phyloP scores from a whole-genome alignment of 495 filamentous ascomycete genomes.

The Xylaria flabelliformis region DNA sequence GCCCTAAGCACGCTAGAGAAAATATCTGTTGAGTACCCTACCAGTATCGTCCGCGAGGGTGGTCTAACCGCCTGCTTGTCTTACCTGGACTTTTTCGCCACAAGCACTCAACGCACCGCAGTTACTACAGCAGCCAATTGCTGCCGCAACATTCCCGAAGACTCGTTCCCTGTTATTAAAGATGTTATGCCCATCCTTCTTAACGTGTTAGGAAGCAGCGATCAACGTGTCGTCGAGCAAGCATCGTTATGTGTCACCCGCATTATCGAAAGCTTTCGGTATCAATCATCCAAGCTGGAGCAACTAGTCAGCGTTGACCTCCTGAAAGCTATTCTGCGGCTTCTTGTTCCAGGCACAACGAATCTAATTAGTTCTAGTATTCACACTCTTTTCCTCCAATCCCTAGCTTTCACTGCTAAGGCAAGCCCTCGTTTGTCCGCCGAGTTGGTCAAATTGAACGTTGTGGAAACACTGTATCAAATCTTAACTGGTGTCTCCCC shows the following conservation, averaged over 20 bases:
- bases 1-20: slow-evolving; percentile 95
- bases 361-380: slow-evolving; percentile 95
- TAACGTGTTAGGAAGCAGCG: slow-evolving; percentile 86
- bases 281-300: slow-evolving; percentile 85
- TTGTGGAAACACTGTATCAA: slow-evolving; percentile 97
- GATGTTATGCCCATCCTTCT: slow-evolving; percentile 96
- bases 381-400: slow-evolving; percentile 94
- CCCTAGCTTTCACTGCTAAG: slow-evolving; percentile 84
- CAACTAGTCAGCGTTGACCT: slow-evolving; percentile 87
- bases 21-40: slow-evolving; percentile 95
- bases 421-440: slow-evolving; percentile 87
- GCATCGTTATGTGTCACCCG: slow-evolving; percentile 95
- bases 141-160: slow-evolving; percentile 93
- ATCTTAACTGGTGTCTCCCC: slow-evolving; percentile 96
- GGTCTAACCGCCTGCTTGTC: slow-evolving; percentile 92
- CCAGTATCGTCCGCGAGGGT: slow-evolving; percentile 94
- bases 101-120: slow-evolving; percentile 93
- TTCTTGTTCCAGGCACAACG: slow-evolving; percentile 91
- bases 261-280: slow-evolving; percentile 94
- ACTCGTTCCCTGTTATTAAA: slow-evolving; percentile 84
- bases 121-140: slow-evolving; percentile 98
- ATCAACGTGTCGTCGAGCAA: slow-evolving; percentile 97
- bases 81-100: slow-evolving; percentile 97
- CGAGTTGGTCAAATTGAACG: slow-evolving; percentile 93
- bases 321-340: slow-evolving; percentile 83